phyloP scores from a whole-genome alignment of 176 grass and related monocot genomes.

The Eleusine coracana region DNA sequence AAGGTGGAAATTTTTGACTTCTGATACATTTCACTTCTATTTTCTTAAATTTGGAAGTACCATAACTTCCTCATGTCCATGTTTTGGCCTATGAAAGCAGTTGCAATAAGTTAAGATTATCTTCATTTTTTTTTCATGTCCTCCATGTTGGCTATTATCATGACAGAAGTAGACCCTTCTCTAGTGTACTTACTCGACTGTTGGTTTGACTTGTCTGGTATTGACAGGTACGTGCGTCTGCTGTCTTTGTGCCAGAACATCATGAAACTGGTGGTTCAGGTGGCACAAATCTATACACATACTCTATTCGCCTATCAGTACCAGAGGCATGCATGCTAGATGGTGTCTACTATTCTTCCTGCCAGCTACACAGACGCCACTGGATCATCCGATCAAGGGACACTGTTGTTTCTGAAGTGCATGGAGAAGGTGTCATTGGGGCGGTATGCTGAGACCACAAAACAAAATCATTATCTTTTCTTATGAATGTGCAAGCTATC shows the following conservation, averaged over 20 bases:
- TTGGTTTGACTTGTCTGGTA: conserved; percentile 42
- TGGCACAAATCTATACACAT: conserved; percentile 48
- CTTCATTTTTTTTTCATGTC: not conserved
- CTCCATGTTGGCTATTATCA: not conserved
- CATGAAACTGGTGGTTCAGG: not conserved
- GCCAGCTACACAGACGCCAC: conserved; percentile 78
- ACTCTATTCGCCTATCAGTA: conserved; percentile 86
- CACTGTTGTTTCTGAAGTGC: conserved; percentile 49
- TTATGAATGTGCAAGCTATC: not conserved
- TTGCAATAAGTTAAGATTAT: not conserved
- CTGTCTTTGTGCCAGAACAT: conserved; percentile 74
- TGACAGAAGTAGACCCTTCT: not conserved
- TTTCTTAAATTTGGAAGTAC: conserved; percentile 15
- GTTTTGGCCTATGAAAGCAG: not conserved
- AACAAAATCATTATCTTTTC: not conserved
- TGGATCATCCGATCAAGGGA: conserved; percentile 70
- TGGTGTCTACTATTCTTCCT: conserved; percentile 69
- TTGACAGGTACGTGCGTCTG: conserved; percentile 80
- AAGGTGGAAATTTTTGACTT: conserved; percentile 60
- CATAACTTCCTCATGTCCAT: not conserved
- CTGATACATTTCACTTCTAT: conserved; percentile 9
- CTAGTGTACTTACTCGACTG: not conserved
- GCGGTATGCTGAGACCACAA: conserved; percentile 49
- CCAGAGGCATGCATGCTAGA: conserved; percentile 84
- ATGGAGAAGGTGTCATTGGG: conserved; percentile 85